phyloP scores from a whole-genome alignment of 2,329 filamentous ascomycete genomes.

The Neopestalotiopsis sp. region DNA sequence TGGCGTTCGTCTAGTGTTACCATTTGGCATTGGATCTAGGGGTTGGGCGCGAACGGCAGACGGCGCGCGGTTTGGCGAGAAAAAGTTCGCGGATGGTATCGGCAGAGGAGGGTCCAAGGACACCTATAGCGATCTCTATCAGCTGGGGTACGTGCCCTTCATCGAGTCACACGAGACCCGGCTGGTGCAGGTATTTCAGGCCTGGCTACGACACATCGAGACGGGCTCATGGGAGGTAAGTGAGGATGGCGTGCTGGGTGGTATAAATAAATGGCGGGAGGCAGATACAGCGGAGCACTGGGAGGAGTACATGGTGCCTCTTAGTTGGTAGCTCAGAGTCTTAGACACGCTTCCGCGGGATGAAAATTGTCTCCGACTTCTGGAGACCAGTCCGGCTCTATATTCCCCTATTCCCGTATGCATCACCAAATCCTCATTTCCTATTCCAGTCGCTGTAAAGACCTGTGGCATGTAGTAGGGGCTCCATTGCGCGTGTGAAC shows the following conservation, averaged over 20 bases:
- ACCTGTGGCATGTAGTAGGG: too few species aligned
- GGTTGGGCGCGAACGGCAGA: conserved; percentile 10
- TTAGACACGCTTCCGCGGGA: neutral
- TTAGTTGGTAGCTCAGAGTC: neutral
- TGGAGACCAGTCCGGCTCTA: neutral
- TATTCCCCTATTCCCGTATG: too few species aligned
- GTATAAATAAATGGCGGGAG: neutral
- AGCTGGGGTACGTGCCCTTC: neutral
- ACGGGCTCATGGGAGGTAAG: neutral
- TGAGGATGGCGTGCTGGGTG: neutral
- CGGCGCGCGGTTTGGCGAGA: conserved; percentile 8
- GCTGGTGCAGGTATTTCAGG: neutral
- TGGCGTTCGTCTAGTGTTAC: conserved; percentile 8
- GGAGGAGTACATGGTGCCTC: conserved; percentile 5
- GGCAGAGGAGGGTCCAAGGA: neutral
- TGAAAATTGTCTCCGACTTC: neutral
- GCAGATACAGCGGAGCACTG: neutral
- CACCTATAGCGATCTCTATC: neutral
- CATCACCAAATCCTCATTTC: too few species aligned
- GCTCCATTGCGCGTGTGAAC: too few species aligned
- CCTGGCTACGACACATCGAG: neutral
- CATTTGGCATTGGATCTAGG: neutral
- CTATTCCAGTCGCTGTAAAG: too few species aligned
- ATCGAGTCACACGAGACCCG: neutral
- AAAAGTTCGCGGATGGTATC: neutral